Evolutionary conservation across 768 basidiomycete species (phyloP).

Genomic region (Suillus subalutaceus): DNA sequence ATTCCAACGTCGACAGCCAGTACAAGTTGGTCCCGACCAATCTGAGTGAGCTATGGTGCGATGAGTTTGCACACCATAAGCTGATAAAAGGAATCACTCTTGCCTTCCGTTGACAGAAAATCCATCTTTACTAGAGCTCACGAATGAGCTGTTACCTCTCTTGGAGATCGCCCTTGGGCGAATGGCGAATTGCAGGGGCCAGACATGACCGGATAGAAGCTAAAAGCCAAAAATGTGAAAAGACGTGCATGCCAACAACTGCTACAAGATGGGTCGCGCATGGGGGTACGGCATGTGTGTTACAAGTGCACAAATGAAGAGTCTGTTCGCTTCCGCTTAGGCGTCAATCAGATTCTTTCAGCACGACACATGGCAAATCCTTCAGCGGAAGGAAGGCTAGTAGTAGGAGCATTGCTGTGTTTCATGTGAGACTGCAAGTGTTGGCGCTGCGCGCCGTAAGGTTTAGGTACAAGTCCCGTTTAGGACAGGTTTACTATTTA

Average conservation of each 20-base stretch:
- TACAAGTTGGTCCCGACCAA: slow-evolving; percentile 53
- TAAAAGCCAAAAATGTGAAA: neutral
- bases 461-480: no score
- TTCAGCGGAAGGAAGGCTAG: neutral
- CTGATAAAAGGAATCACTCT: neutral
- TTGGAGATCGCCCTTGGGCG: slow-evolving; percentile 35
- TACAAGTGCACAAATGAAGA: neutral
- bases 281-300: neutral
- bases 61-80: neutral
- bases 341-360: neutral
- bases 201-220: neutral
- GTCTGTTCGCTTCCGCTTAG: neutral
- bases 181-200: slow-evolving; percentile 22
- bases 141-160: slow-evolving; percentile 44
- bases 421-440: no score
- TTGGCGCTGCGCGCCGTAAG: no score
- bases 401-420: no score
- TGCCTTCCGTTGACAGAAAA: slow-evolving; percentile 62
- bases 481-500: no score
- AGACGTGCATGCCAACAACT: neutral
- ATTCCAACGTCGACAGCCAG: slow-evolving; percentile 52
- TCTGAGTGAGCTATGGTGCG: slow-evolving; percentile 26
- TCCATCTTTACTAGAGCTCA: slow-evolving; percentile 44
- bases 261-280: neutral
- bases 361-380: neutral